Evolutionary conservation across 352 stramenopile genomes (phyloP), one percentile per base, ranked within the genome.

Genomic region (Pythium volutum): DNA sequence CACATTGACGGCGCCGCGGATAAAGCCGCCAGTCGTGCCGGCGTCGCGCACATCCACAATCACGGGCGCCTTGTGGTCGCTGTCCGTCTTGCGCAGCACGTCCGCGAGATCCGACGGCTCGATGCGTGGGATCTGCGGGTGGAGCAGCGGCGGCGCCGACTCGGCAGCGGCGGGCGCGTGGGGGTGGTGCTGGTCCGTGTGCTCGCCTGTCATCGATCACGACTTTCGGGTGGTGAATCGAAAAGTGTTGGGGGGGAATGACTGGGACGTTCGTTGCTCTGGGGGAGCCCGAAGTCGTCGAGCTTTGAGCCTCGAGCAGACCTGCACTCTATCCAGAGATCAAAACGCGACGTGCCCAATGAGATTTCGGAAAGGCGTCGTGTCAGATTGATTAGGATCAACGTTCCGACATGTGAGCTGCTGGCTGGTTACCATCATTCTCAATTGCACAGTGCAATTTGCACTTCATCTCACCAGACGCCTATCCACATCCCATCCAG

Each of bases 401-500:
- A 20, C 41, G 25, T 55, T 42, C 29, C 12, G 25, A n/a, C 15
- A 55, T 55, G 49, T 18, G 31, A 42, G 49, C 8, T 16, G 22
- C 49, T 36, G n/a, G n/a, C n/a, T n/a, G n/a, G n/a, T 23, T 36
- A 25, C 18, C 11, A 25, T 25, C 48, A 22, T 33, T 33, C 29
- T 33, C 29, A 33, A 36, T 38, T n/a, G n/a, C n/a, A n/a, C n/a
- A n/a, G n/a, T n/a, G n/a, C n/a, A n/a, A n/a, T n/a, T n/a, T n/a
- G n/a, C n/a, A n/a, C n/a, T n/a, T 12, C 23, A 39, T 31, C 16
- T 26, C 25, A 38, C 8, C 25, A n/a, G 25, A 38, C 29, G 29
- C 1, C 20, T n/a, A n/a, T n/a, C n/a, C n/a, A n/a, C n/a, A n/a
- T 42, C 20, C 82, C 25, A 61, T 65, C 74, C 72, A 87, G 15